These are phyloP conservation scores for Pythium utonaiense DNA, from an alignment of 352 stramenopile genomes.

Conservation along the genomic window DNA sequence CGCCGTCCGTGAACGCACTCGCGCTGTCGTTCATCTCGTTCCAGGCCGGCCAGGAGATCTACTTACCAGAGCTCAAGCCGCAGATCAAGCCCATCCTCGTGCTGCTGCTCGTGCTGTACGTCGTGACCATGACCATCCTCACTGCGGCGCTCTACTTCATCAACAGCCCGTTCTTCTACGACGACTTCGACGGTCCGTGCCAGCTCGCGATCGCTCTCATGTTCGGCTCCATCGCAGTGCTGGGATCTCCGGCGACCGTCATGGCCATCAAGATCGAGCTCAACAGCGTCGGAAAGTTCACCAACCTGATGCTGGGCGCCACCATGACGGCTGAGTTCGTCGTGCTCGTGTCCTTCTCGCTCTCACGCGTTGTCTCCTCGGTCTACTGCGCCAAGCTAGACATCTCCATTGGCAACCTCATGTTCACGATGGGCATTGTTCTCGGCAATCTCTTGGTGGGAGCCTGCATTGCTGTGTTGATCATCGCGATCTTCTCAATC, in stretches of 20 bases:
- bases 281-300: conserved; percentile 70
- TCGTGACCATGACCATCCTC: conserved; percentile 53
- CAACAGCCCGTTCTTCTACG: conserved; percentile 62
- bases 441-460: conserved; percentile 51
- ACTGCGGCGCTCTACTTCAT: conserved; percentile 36
- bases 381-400: conserved; percentile 57
- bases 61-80: conserved; percentile 54
- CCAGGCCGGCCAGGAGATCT: conserved; percentile 72
- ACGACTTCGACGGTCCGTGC: conserved; percentile 42
- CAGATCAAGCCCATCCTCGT: conserved; percentile 59
- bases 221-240: conserved; percentile 69
- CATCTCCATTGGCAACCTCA: conserved; percentile 44
- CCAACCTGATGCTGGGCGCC: conserved; percentile 65
- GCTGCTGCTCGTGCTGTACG: conserved; percentile 51
- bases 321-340: conserved; percentile 74
- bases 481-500: conserved; percentile 61
- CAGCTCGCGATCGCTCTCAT: conserved; percentile 66
- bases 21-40: conserved; percentile 79
- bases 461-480: conserved; percentile 37
- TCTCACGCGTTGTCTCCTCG: conserved; percentile 57
- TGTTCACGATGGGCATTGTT: conserved; percentile 57
- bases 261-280: conserved; percentile 81
- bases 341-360: conserved; percentile 64
- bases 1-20: conserved; percentile 49
- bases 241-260: conserved; percentile 59